Base-by-base conservation (phyloP, 305 asterid genomes). In the Rubia balearica region DNA sequence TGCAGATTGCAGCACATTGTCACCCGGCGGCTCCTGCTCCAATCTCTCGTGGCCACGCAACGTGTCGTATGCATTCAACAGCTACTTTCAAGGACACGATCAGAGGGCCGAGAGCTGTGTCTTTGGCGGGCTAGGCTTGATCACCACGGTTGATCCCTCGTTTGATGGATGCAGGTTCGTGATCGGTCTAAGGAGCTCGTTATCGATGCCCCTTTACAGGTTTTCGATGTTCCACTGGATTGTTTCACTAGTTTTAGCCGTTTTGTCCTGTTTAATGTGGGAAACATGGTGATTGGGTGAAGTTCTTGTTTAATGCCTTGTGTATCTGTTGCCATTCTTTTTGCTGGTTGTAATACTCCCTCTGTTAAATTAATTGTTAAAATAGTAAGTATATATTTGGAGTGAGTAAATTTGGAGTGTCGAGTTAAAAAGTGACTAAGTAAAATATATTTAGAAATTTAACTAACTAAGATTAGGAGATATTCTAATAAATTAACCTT, bases 111-210 rank as follows among this genome's bases (percentile, higher is more conserved):
- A 82, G 46, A 84, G 91, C 55, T 89, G 96, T 64, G 79, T 74
- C 41, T 91, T 89, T 68, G 84, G 82, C 2, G 94, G 98, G 30
- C 66, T 89, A 84, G 98, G 98, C 59, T 82, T 89, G 90, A 86
- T 91, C 61, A 89, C 98, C 7, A 88, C 94, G 0, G 85, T 89
- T 51, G 90, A 91, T 81, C 97, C 97, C 38, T 91, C 97, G 0
- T 80, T 71, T n/a, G 86, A 70, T 64, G 69, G 68, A 45, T 91
- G 98, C 79, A 81, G 90, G 81, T 91, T 85, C 74, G 11, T 66
- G 17, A 82, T 91, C 62, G 90, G 88, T 30, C 72, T 91, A n/a
- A 74, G 70, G 76, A 77, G 81, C 11, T 83, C 96, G 7, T 51
- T 30, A 71, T 81, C 96, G 4, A 45, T 45, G 41, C 71, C 87